Evolutionary conservation across 805 yeast genomes (phyloP).

Genomic region (Schizosaccharomyces osmophilus): DNA sequence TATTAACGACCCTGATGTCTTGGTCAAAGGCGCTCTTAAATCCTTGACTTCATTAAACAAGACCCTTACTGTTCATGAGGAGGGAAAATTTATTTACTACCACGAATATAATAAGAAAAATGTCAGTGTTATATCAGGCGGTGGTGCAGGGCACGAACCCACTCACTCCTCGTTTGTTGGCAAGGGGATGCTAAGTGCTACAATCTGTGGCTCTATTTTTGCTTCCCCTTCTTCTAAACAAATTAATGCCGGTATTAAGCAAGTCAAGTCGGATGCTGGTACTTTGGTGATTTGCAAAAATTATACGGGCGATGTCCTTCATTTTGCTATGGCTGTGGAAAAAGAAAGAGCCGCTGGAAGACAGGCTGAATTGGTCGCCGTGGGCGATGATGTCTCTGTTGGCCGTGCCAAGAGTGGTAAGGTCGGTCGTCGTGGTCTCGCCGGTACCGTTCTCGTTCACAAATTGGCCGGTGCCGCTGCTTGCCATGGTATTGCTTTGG

Average conservation of each 20-base stretch:
- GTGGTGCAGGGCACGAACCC: conserved; percentile 93
- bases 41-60: conserved; percentile 35
- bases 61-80: conserved; percentile 25
- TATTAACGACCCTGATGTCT: conserved; percentile 12
- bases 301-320: conserved; percentile 83
- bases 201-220: conserved; percentile 75
- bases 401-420: conserved; percentile 72
- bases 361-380: conserved; percentile 45
- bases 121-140: conserved; percentile 62
- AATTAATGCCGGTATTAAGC: conserved; percentile 35
- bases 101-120: conserved; percentile 11
- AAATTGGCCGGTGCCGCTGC: conserved; percentile 61
- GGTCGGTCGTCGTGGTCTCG: conserved; percentile 86
- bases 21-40: conserved; percentile 20
- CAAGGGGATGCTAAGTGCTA: conserved; percentile 55
- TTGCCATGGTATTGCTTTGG: conserved; percentile 20
- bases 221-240: conserved; percentile 91
- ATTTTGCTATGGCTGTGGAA: conserved; percentile 79
- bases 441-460: conserved; percentile 75
- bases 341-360: conserved; percentile 45
- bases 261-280: conserved; percentile 21
- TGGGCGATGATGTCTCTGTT: conserved; percentile 84
- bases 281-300: conserved; percentile 64
- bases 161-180: conserved; percentile 84
- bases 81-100: conserved; percentile 19